Conservation (phyloP, 1,284 basidiomycete genomes). For the Boletus smithii region DNA sequence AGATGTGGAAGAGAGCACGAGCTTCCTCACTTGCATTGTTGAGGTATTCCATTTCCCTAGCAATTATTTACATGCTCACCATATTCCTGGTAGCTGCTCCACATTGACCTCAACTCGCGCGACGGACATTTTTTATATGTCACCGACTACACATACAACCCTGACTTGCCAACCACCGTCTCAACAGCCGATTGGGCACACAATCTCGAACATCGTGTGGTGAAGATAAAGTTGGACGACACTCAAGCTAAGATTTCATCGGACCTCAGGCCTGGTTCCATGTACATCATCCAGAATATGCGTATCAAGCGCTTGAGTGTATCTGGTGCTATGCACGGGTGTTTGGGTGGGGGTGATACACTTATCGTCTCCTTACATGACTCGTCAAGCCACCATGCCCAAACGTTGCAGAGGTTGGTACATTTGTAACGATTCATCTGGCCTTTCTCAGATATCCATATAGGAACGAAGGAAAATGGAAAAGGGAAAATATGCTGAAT, state of each 20-base stretch:
- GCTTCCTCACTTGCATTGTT: slow-evolving; percentile 54
- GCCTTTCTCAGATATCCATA: slow-evolving; percentile 5
- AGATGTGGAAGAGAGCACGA: slow-evolving; percentile 41
- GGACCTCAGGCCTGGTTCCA: slow-evolving; percentile 41
- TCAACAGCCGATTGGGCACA: slow-evolving; percentile 37
- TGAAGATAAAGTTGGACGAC: slow-evolving; percentile 52
- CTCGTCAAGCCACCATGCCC: slow-evolving; percentile 31
- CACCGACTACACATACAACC: slow-evolving; percentile 63
- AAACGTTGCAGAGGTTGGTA: slow-evolving; percentile 28
- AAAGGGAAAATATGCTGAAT: slow-evolving; percentile 21
- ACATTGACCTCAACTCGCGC: slow-evolving; percentile 34
- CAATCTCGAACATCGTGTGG: slow-evolving; percentile 46
- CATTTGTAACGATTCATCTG: not conserved
- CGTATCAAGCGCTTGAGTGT: slow-evolving; percentile 37
- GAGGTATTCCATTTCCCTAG: slow-evolving; percentile 41
- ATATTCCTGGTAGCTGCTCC: slow-evolving; percentile 43
- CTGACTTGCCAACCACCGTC: slow-evolving; percentile 37
- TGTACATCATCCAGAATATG: slow-evolving; percentile 50
- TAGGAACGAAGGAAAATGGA: slow-evolving; percentile 33
- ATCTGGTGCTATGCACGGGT: slow-evolving; percentile 39
- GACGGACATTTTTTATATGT: slow-evolving; percentile 47
- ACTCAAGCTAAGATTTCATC: slow-evolving; percentile 44
- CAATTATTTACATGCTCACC: slow-evolving; percentile 1
- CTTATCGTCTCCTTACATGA: slow-evolving; percentile 48
- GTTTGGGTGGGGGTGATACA: slow-evolving; percentile 54